phyloP scores from a whole-genome alignment of 1,139 yeast species.

The Zygoascus sp. region DNA sequence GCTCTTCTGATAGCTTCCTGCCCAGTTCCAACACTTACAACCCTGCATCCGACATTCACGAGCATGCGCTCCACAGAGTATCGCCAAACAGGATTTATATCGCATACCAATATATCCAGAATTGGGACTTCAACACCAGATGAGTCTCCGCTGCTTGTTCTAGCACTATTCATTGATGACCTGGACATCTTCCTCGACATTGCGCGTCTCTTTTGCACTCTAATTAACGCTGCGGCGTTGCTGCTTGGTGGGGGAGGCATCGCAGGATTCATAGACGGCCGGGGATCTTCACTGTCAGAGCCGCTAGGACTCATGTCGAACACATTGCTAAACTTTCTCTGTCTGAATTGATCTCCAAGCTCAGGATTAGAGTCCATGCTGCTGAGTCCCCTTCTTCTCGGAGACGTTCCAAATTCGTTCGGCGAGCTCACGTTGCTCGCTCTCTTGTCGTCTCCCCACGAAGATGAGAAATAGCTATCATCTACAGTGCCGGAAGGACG shows the following conservation, averaged over 20 bases:
- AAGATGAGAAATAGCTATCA: constrained; percentile 2
- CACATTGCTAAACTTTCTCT: constrained; percentile 24
- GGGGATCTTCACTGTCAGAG: constrained; percentile 64
- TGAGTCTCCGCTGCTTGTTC: constrained; percentile 9
- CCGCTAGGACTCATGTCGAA: constrained; percentile 12
- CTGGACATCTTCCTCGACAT: constrained; percentile 40
- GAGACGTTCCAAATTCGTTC: constrained; percentile 4
- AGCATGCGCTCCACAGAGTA: constrained; percentile 62
- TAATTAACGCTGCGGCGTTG: constrained; percentile 44
- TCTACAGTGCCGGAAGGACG: constrained; percentile 1
- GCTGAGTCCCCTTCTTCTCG: constrained; percentile 19
- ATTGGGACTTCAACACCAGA: constrained; percentile 23
- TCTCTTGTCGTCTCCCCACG: constrained; percentile 1
- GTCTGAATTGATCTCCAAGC: constrained; percentile 26
- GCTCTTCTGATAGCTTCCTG: constrained; percentile 80
- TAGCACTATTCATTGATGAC: constrained; percentile 22
- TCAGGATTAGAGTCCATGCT: constrained; percentile 31
- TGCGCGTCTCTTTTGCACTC: constrained; percentile 55
- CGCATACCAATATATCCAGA: constrained; percentile 74
- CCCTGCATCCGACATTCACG: constrained; percentile 73
- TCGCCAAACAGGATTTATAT: constrained; percentile 78
- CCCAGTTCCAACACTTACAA: constrained; percentile 72
- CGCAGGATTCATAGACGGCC: neutral
- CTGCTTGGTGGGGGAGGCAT: neutral
- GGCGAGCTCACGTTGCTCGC: neutral